A percentile compares a stretch with the other conserved stretches of the same genome.
Conservation (phyloP, 257 asterid species). For the Solanum dulcamara region DNA sequence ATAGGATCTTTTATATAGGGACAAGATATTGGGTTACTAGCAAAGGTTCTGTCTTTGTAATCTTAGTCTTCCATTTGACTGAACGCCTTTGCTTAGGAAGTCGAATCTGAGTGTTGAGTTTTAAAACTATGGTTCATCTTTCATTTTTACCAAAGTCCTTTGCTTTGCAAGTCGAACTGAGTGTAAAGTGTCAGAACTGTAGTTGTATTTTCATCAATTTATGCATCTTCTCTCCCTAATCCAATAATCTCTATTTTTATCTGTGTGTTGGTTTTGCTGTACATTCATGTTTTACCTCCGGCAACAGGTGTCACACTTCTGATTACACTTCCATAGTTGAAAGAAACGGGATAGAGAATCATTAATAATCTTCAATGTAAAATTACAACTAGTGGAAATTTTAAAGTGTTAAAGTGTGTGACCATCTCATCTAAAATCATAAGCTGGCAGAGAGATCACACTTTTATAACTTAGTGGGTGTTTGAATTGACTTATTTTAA, state of each 20-base stretch:
- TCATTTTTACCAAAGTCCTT: neutral
- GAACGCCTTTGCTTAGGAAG: neutral
- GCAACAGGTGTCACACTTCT: neutral
- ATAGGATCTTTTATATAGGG: neutral
- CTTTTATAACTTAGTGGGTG: neutral
- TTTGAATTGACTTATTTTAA: neutral
- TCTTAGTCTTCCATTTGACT: neutral
- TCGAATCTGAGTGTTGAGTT: neutral
- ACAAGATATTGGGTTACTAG: neutral
- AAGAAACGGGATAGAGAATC: neutral
- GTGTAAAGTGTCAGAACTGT: neutral
- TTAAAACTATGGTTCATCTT: neutral
- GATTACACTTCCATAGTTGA: neutral
- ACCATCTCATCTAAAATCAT: neutral
- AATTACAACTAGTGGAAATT: neutral
- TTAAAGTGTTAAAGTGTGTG: neutral
- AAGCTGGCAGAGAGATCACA: neutral
- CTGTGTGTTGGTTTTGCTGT: neutral
- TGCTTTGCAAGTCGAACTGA: neutral
- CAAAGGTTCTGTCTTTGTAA: neutral
- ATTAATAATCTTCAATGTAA: neutral
- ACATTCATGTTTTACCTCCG: neutral
- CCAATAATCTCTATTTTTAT: neutral
- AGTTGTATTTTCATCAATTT: neutral
- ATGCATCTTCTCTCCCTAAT: neutral